Evolutionary conservation across 192 early-diverging fungal genomes (phyloP).

Genomic region (Rhizophlyctis rosea): DNA sequence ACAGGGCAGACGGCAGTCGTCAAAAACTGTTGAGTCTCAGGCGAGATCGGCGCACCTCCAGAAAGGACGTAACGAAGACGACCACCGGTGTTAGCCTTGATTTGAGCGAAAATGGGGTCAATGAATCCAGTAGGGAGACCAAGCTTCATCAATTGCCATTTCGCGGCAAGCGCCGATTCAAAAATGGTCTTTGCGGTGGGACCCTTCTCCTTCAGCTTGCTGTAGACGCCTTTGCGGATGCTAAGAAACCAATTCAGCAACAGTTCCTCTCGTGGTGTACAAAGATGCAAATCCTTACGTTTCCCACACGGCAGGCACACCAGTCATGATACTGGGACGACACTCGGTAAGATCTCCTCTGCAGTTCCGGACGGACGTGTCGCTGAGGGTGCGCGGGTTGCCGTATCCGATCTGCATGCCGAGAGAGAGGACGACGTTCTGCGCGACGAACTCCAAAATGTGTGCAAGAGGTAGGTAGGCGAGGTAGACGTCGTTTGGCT

Average conservation of each 20-base stretch:
- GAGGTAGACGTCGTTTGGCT: conserved; percentile 25
- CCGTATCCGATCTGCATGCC: conserved; percentile 63
- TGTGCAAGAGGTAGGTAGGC: conserved; percentile 68
- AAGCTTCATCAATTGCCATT: conserved; percentile 70
- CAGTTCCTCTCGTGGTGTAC: not conserved
- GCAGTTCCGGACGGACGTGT: conserved; percentile 62
- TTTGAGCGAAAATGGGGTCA: conserved; percentile 82
- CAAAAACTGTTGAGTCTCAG: conserved; percentile 63
- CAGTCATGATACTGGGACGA: conserved; percentile 65
- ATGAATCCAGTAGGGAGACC: conserved; percentile 63
- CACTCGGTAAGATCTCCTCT: conserved; percentile 67
- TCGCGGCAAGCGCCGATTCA: conserved; percentile 59
- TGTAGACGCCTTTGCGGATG: conserved; percentile 79
- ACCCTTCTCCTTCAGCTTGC: conserved; percentile 52
- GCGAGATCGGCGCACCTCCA: conserved; percentile 89
- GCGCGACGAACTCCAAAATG: conserved; percentile 36
- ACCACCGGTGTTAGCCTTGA: conserved; percentile 74
- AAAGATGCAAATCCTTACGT: conserved; percentile 4
- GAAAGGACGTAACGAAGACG: conserved; percentile 58
- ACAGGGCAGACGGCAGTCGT: conserved; percentile 48
- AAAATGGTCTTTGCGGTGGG: conserved; percentile 70
- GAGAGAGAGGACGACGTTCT: conserved; percentile 32
- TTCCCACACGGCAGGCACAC: conserved; percentile 78
- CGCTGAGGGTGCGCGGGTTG: conserved; percentile 62
- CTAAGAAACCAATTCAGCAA: conserved; percentile 10